These are phyloP conservation scores for Ophiosphaerella korrae DNA, from an alignment of 2,329 filamentous ascomycete species.

Conservation along the genomic window DNA sequence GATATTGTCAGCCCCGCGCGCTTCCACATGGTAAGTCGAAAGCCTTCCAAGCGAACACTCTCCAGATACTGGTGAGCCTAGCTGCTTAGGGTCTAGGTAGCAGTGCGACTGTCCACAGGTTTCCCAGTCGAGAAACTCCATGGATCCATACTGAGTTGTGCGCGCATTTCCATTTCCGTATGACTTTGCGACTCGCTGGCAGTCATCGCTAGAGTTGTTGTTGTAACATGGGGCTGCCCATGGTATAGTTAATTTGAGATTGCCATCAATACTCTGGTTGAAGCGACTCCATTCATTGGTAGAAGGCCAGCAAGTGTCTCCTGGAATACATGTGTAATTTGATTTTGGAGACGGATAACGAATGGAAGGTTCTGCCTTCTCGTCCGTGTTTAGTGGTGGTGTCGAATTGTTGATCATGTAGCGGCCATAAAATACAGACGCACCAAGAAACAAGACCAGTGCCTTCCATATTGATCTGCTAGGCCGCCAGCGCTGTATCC, in stretches of 20 bases:
- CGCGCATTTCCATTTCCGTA: slow-evolving; percentile 35
- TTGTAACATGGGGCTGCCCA: slow-evolving; percentile 41
- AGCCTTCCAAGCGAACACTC: slow-evolving; percentile 40
- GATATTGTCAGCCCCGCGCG: slow-evolving; percentile 31
- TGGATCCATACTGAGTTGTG: slow-evolving; percentile 38
- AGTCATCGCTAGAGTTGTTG: slow-evolving; percentile 23
- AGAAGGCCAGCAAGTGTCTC: slow-evolving; percentile 45
- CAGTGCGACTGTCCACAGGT: slow-evolving; percentile 38
- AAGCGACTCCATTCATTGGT: slow-evolving; percentile 37
- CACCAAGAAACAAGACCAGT: slow-evolving; percentile 10
- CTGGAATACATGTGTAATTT: slow-evolving; percentile 43
- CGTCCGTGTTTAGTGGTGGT: background rate
- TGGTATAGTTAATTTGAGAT: slow-evolving; percentile 34
- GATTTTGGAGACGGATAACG: slow-evolving; percentile 2
- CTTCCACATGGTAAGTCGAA: slow-evolving; percentile 42
- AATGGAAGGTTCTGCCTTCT: too few species aligned
- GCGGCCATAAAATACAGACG: slow-evolving; percentile 6
- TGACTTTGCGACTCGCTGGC: slow-evolving; percentile 20
- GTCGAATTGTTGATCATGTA: slow-evolving; percentile 3
- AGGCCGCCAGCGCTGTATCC: background rate
- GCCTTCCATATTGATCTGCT: background rate
- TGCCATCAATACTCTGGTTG: slow-evolving; percentile 39
- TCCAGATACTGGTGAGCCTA: slow-evolving; percentile 30
- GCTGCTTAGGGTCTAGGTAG: slow-evolving; percentile 33
- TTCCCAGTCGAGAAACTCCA: slow-evolving; percentile 46